These are phyloP conservation scores for Chrysosporium queenslandicum DNA, from an alignment of 2,329 filamentous ascomycete species.

Conservation along the genomic window DNA sequence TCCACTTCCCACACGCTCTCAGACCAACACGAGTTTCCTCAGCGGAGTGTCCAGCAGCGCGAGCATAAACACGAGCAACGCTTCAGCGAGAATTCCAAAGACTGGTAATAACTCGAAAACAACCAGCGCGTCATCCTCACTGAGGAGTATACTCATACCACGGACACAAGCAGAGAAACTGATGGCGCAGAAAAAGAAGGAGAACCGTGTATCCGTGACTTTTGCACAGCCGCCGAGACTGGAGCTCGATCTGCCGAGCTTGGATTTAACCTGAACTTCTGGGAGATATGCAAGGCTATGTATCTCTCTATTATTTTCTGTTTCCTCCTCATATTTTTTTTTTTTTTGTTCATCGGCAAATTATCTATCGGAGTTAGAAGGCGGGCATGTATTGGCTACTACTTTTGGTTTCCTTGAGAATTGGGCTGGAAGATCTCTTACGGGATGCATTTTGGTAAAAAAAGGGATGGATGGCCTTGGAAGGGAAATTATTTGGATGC, in stretches of 20 bases:
- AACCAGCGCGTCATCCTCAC: conserved; percentile 6
- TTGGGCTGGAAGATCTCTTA: no score
- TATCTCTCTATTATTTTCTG: background rate
- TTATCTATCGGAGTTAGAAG: background rate
- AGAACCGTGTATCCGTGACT: conserved; percentile 1
- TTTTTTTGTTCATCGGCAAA: background rate
- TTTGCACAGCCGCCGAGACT: conserved; percentile 7
- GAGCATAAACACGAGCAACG: conserved; percentile 3
- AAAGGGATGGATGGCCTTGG: background rate
- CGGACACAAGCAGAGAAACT: background rate
- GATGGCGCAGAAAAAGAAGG: conserved; percentile 1
- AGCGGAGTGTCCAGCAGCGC: conserved; percentile 7
- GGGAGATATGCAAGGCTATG: background rate
- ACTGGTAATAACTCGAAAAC: background rate
- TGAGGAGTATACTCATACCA: conserved; percentile 4
- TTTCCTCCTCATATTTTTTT: background rate
- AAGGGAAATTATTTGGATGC: background rate
- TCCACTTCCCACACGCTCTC: conserved; percentile 1
- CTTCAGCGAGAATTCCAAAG: background rate
- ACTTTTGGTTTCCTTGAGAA: background rate
- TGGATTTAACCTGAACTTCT: conserved; percentile 8
- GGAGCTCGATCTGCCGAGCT: conserved; percentile 6
- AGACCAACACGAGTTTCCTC: conserved; percentile 1
- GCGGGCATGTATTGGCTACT: background rate
- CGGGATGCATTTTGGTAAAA: background rate